Evolutionary conservation across 176 grass and related monocot genomes (phyloP), one percentile per base, ranked within the genome.

Genomic region (Elymus sibiricus): DNA sequence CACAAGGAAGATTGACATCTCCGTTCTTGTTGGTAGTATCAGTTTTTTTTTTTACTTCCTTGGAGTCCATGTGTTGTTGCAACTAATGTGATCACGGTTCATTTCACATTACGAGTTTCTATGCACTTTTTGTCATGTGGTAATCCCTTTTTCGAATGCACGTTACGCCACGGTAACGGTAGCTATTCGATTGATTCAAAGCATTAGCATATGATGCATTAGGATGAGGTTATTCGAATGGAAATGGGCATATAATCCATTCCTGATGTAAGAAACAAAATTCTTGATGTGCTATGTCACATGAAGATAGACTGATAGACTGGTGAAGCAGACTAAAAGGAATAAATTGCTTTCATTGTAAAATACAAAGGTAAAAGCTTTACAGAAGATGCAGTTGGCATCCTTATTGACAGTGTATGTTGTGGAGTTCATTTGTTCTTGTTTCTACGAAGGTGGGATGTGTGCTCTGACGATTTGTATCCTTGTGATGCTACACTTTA

Each of bases 151-250:
- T 34, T 34, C 4, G 32, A 34, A 73, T 46, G 39, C 8, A 11
- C 8, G 3, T 21, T 64, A 51, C 34, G 29, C 16, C 19, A 21
- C 5, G 3, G 26, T 46, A 12, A 1, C 2, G 15, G n/a, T 73
- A 49, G 25, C 7, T 76, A 81, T 89, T 43, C 1, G 22, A 38
- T 64, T 75, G 49, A 74, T 65, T 58, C 25, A 67, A 28, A 82
- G 17, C 62, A 80, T 84, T 34, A 10, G 60, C 34, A 74, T 37
- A 79, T 22, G 84, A 35, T 86, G 37, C 65, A 72, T 64, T 55
- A 35, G 44, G 79, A 86, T 79, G 25, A 66, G 28, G 35, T 63
- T 63, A 82, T 90, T 86, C 83, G 51, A 24, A 42, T 21, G 25
- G 16, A 37, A 31, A 70, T 62, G 5, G 39, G 53, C 63, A 64